Conservation (phyloP, 2,329 filamentous ascomycete genomes). For the Camptophora hylomeconis region DNA sequence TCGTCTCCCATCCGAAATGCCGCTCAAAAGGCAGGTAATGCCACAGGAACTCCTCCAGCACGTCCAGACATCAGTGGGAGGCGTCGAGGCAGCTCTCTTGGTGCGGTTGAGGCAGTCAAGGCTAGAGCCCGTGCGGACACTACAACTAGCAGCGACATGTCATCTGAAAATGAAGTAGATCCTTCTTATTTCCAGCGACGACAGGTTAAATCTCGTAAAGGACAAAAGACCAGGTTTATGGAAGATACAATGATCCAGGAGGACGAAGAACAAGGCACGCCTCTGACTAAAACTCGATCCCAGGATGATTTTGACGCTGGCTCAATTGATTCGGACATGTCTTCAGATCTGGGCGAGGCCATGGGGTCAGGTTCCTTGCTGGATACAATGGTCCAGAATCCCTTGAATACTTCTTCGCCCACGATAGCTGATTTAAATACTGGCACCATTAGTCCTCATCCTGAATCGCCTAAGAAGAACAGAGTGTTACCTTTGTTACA, state of each 20-base stretch:
- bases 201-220: constrained; percentile 33
- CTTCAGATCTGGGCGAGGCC: constrained; percentile 42
- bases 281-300: constrained; percentile 24
- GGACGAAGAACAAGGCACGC: constrained; percentile 20
- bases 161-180: constrained; percentile 49
- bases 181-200: constrained; percentile 39
- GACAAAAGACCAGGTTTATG: constrained; percentile 23
- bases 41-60: constrained; percentile 44
- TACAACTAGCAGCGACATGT: constrained; percentile 53
- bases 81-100: constrained; percentile 42
- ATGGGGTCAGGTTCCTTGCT: constrained; percentile 45
- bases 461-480: constrained; percentile 40
- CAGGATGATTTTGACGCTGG: constrained; percentile 35
- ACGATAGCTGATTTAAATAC: constrained; percentile 28
- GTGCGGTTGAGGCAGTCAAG: constrained; percentile 40
- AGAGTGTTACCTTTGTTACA: constrained; percentile 36
- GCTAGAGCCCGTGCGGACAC: constrained; percentile 47
- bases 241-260: constrained; percentile 11
- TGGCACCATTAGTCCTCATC: constrained; percentile 20
- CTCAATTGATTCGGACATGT: constrained; percentile 36
- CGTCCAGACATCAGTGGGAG: constrained; percentile 33
- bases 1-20: constrained; percentile 66
- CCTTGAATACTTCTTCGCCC: constrained; percentile 33
- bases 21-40: constrained; percentile 30
- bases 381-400: constrained; percentile 34